Evolutionary conservation across 768 basidiomycete genomes (phyloP).

Genomic region (Fomitopsis pulvina): DNA sequence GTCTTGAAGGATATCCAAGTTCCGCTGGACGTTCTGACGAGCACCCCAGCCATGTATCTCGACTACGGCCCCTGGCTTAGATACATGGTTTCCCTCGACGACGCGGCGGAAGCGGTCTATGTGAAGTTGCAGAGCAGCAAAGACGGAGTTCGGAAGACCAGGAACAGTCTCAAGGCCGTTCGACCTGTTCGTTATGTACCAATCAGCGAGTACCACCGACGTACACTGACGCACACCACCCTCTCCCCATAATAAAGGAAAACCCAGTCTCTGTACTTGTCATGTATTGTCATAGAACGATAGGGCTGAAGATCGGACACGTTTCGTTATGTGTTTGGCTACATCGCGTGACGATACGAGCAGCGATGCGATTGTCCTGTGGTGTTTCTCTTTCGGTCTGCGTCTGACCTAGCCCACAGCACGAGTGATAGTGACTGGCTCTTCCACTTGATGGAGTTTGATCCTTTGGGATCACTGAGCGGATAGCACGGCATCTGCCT

Average conservation of each 20-base stretch:
- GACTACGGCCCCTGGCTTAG: slow-evolving; percentile 16
- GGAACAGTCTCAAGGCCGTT: slow-evolving; percentile 13
- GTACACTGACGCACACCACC: background rate
- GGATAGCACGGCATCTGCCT: background rate
- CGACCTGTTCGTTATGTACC: background rate
- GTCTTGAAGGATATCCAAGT: slow-evolving; percentile 7
- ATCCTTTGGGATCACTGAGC: background rate
- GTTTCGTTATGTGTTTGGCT: background rate
- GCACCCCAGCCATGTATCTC: slow-evolving; percentile 1
- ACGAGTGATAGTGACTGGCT: background rate
- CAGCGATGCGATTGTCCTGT: background rate
- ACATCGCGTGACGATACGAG: background rate
- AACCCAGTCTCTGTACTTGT: background rate
- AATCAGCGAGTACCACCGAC: background rate
- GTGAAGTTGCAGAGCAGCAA: background rate
- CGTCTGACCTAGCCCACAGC: background rate
- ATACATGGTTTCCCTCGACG: slow-evolving; percentile 12
- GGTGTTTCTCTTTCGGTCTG: background rate
- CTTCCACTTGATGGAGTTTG: slow-evolving; percentile 3
- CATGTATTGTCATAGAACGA: background rate
- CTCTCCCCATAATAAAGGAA: background rate
- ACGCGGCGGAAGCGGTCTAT: slow-evolving; percentile 5
- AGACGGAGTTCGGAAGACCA: slow-evolving; percentile 11
- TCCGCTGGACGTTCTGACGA: slow-evolving; percentile 7
- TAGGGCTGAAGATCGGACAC: background rate